Conservation (phyloP, 2,329 filamentous ascomycete genomes). For the Elsinoe batatas region DNA sequence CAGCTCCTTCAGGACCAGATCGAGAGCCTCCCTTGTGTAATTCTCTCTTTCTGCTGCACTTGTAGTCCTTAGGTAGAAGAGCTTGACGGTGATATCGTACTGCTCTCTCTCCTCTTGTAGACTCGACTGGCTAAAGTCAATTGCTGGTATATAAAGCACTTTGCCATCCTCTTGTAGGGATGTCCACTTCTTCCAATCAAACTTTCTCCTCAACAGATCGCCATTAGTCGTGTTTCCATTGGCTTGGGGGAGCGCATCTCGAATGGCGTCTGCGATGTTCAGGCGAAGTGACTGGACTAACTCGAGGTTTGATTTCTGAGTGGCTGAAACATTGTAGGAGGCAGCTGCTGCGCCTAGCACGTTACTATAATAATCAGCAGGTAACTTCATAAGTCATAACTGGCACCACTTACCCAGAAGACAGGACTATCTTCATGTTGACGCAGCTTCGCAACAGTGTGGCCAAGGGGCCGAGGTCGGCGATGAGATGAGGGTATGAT, state of each 20-base stretch:
- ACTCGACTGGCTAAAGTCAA: slow-evolving; percentile 60
- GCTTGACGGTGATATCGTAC: slow-evolving; percentile 91
- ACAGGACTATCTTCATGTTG: slow-evolving; percentile 73
- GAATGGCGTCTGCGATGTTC: slow-evolving; percentile 49
- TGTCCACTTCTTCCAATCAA: slow-evolving; percentile 52
- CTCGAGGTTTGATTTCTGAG: slow-evolving; percentile 83
- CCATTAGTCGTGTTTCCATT: slow-evolving; percentile 19
- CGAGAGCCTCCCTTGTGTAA: slow-evolving; percentile 69
- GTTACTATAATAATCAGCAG: slow-evolving; percentile 46
- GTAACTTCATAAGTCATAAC: slow-evolving; percentile 9
- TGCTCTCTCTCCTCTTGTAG: slow-evolving; percentile 70
- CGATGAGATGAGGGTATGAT: neutral
- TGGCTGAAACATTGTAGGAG: slow-evolving; percentile 67
- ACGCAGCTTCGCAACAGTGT: slow-evolving; percentile 15
- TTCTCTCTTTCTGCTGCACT: slow-evolving; percentile 41
- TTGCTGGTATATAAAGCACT: slow-evolving; percentile 63
- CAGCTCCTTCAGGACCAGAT: slow-evolving; percentile 70
- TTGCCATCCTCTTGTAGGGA: slow-evolving; percentile 41
- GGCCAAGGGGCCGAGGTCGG: neutral
- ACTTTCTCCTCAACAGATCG: slow-evolving; percentile 3
- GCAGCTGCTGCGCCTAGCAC: slow-evolving; percentile 77
- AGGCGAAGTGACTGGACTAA: slow-evolving; percentile 77
- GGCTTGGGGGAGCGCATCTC: slow-evolving; percentile 9
- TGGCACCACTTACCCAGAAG: slow-evolving; percentile 59
- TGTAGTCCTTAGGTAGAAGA: slow-evolving; percentile 73